Base-by-base conservation (phyloP, 2,329 filamentous ascomycete species). In the Aspergillus aculeatus region DNA sequence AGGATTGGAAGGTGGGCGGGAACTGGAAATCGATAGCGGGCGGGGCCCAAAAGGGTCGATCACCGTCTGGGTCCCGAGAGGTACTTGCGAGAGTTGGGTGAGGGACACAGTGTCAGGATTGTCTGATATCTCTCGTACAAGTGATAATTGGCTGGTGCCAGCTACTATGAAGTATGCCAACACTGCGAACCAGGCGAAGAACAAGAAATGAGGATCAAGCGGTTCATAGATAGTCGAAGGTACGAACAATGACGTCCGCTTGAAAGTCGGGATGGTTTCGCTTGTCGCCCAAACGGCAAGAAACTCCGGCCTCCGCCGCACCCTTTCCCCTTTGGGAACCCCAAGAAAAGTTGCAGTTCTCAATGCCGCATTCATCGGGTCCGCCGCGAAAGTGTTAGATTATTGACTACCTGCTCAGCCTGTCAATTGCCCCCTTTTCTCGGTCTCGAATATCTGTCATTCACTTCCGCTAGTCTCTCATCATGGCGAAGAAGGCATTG, bases 401-500 rank as follows among this genome's bases (percentile, higher is more conserved):
- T 51, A 41, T 47, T 54, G 12, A 38, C 23, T 54, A 5, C 23
- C 21, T 6, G 32, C 29, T 14, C 26, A 54, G 16, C 19, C 5
- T 2, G 21, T 41, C 21, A 19, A 31, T 24, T 44, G 23, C 38
- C 26, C 23, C 38, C 16, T 52, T 32, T 38, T 5, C 5, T 35
- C 26, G 31, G 2, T 23, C n/a, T 21, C 26, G 9, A 21, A 29
- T 51, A 47, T 38, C 38, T 48, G 58, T 31, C 21, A 35, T 52
- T 41, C 38, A 35, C 2, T 2, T 2, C 29, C 41, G 24, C 23
- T 10, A n/a, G 3, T 47, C 50, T 24, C 41, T 50, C 67, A 73
- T 58, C 68, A 85, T 85, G 83, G 80, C 84, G 54, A 78, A 76
- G 65, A 83, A 81, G 71, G 77, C 75, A 50, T 69, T 84, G 58